A percentile compares a stretch with the other conserved stretches of the same genome.
These are phyloP conservation scores for Kwoniella bestiolae DNA, from an alignment of 768 basidiomycete species.

Conservation along the genomic window DNA sequence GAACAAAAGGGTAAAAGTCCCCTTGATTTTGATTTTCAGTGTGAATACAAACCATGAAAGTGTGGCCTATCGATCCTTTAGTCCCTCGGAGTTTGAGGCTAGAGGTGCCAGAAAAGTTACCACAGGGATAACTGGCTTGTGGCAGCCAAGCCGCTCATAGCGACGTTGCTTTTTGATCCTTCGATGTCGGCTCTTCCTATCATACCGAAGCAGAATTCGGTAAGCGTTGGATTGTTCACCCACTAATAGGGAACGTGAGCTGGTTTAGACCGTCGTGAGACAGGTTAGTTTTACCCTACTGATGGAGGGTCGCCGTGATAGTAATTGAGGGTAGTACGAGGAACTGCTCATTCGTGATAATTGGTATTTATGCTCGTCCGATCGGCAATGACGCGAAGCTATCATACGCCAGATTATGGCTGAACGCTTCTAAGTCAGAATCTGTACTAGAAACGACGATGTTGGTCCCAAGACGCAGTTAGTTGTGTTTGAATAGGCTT, in stretches of 20 bases:
- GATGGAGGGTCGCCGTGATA: constrained; percentile 74
- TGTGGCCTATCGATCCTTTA: constrained; percentile 83
- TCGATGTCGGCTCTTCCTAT: constrained; percentile 81
- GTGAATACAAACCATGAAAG: constrained; percentile 81
- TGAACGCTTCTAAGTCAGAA: constrained; percentile 84
- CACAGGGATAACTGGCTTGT: constrained; percentile 80
- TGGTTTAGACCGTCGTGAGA: constrained; percentile 81
- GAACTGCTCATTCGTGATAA: constrained; percentile 79
- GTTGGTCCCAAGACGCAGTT: constrained; percentile 70
- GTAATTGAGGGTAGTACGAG: constrained; percentile 81
- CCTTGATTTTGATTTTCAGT: constrained; percentile 82
- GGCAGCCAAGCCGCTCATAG: constrained; percentile 80
- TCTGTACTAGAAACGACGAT: constrained; percentile 76
- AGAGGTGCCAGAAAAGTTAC: constrained; percentile 81
- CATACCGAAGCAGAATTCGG: constrained; percentile 79
- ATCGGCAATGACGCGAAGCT: constrained; percentile 78
- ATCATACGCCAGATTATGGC: constrained; percentile 82
- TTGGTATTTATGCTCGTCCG: constrained; percentile 78
- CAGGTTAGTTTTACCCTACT: constrained; percentile 86
- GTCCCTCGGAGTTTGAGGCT: constrained; percentile 77
- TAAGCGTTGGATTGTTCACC: constrained; percentile 82
- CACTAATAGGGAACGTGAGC: constrained; percentile 70
- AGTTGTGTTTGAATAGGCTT: constrained; percentile 71
- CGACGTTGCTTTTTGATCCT: constrained; percentile 82
- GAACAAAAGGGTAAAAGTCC: constrained; percentile 80